A percentile compares a stretch with the other conserved stretches of the same genome.
Conservation (phyloP, 108 stramenopile genomes). For the Aureococcus anophagefferens region DNA sequence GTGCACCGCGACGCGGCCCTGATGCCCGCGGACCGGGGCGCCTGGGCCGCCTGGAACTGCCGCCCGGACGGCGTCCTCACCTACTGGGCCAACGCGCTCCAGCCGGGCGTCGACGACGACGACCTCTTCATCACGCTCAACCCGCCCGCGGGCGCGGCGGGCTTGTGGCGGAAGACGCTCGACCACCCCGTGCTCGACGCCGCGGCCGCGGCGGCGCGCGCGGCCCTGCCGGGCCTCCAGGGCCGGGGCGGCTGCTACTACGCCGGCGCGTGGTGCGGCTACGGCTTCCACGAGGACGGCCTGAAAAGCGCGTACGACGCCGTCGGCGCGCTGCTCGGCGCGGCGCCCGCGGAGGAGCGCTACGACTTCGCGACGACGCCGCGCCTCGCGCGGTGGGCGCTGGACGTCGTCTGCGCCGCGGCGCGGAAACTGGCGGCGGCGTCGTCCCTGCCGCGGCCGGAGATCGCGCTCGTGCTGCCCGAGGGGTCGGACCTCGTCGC, state of each 20-base stretch:
- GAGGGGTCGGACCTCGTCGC: not conserved
- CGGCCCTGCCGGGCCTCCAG: constrained; percentile 46
- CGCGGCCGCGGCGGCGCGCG: constrained; percentile 53
- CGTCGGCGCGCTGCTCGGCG: constrained; percentile 38
- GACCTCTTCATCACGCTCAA: constrained; percentile 86
- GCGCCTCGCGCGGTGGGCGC: not conserved
- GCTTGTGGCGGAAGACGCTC: constrained; percentile 43
- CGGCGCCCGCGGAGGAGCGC: no score
- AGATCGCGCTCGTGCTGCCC: not conserved
- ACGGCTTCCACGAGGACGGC: constrained; percentile 97
- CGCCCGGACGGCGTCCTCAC: constrained; percentile 73
- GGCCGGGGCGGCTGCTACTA: constrained; percentile 79
- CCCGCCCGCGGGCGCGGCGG: constrained; percentile 51
- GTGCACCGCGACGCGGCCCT: constrained; percentile 77
- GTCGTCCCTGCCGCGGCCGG: not conserved
- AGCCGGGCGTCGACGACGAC: constrained; percentile 58
- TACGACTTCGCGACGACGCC: no score
- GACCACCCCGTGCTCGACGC: constrained; percentile 82
- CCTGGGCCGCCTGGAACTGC: constrained; percentile 92
- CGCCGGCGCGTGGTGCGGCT: constrained; percentile 81
- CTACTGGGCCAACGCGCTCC: constrained; percentile 88
- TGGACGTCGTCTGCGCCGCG: constrained; percentile 1
- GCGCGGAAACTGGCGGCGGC: not conserved
- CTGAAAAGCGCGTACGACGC: constrained; percentile 70
- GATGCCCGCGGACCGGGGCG: constrained; percentile 68